Base-by-base conservation (phyloP, 768 basidiomycete species). In the Austroboletus eburneus region DNA sequence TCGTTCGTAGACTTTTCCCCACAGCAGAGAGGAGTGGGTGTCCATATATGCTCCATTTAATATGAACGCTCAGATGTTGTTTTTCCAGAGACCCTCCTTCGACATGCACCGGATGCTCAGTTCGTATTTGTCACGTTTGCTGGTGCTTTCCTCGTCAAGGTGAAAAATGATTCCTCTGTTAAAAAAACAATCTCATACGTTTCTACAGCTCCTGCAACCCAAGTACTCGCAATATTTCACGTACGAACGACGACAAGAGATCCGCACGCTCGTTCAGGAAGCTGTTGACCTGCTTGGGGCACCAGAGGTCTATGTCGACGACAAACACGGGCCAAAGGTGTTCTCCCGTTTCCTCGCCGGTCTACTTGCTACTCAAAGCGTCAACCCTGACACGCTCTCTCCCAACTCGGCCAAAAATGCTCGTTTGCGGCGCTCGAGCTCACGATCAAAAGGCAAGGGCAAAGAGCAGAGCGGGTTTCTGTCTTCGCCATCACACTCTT, bases 91-190 rank as follows among this genome's bases (percentile, higher is more conserved):
- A 67, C 72, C 22, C 82, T 76, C 50, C 73, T 84, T 42, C 76
- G 82, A 4, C 84, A 87, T 58, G 88, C 86, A 0, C 87, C 88
- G 2, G 87, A 89, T 59, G 81, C 84, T 1, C 83, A 90, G 53
- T 83, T 80, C 49, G 81, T 91, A 9, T 88, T 91, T 55, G 75
- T 82, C 21, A 87, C 83, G 1, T 91, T 90, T 51, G 88, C 89
- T 9, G 80, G 83, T 9, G 83, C 88, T 2, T 91, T 91, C 71
- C 71, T 92, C 14, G 76, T 92, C 52, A 91, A 91, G 73, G 85
- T 83, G 58, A 40, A 66, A 13, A 10, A 22, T 32, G 9, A 30
- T 21, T 17, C 21, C 43, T 34, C 23, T 41, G 38, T 7, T 4
- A 9, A 24, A 13, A 7, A 21, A 43, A 20, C 9, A 9, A 3